phyloP scores from a whole-genome alignment of 176 grass and related monocot genomes.

The Musa acuminata region DNA sequence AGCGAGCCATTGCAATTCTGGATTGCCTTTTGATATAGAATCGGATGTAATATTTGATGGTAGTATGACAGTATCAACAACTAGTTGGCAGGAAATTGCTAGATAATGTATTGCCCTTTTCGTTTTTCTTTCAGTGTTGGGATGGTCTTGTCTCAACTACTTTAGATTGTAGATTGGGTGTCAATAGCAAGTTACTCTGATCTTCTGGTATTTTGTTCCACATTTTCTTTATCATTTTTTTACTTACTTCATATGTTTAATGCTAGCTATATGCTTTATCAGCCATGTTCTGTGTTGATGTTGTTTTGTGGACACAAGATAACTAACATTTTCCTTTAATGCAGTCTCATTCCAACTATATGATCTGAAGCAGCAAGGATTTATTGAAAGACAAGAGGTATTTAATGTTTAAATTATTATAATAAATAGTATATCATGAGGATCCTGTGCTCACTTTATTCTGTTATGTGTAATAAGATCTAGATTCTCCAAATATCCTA shows the following conservation, averaged over 20 bases:
- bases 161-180: too few species aligned
- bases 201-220: not conserved
- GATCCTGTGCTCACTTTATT: not conserved
- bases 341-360: conserved; percentile 96
- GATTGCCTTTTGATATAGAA: too few species aligned
- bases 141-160: too few species aligned
- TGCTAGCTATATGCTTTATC: not conserved
- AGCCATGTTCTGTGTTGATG: not conserved
- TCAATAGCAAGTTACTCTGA: too few species aligned
- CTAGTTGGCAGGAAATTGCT: too few species aligned
- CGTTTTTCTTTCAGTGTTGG: too few species aligned
- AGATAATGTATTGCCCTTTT: too few species aligned
- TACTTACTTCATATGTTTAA: not conserved
- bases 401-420: not conserved
- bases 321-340: conserved; percentile 1
- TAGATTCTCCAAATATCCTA: too few species aligned
- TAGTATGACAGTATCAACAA: too few species aligned
- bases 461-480: too few species aligned
- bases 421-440: not conserved
- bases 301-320: conserved; percentile 12
- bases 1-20: too few species aligned
- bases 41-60: too few species aligned
- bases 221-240: not conserved
- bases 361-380: conserved; percentile 95
- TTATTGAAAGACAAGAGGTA: conserved; percentile 99